Evolutionary conservation across 371 early-diverging fungal species (phyloP).

Genomic region (Cokeromyces recurvatus): DNA sequence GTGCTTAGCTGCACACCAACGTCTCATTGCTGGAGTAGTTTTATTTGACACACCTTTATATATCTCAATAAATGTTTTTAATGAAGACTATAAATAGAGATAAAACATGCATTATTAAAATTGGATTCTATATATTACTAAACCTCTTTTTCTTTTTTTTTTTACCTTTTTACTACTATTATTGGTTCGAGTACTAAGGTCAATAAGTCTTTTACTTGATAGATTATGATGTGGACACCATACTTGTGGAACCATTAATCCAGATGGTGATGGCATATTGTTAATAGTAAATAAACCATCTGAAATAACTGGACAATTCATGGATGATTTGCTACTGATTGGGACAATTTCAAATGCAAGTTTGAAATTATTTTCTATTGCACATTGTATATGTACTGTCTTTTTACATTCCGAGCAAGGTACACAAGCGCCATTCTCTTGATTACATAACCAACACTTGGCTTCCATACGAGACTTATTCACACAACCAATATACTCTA

Average conservation of each 20-base stretch:
- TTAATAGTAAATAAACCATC: slow-evolving; percentile 28
- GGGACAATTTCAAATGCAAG: slow-evolving; percentile 42
- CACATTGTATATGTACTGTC: slow-evolving; percentile 44
- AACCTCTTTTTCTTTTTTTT: neutral
- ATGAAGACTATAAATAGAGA: slow-evolving; percentile 29
- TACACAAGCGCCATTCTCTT: slow-evolving; percentile 37
- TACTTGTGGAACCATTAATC: slow-evolving; percentile 49
- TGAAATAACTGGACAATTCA: slow-evolving; percentile 16
- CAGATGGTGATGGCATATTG: slow-evolving; percentile 15
- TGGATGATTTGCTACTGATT: neutral
- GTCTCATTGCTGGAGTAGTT: slow-evolving; percentile 38
- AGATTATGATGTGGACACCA: slow-evolving; percentile 47
- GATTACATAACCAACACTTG: slow-evolving; percentile 45
- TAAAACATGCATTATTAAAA: neutral
- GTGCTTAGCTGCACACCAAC: slow-evolving; percentile 4
- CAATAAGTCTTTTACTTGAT: slow-evolving; percentile 10
- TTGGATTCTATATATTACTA: neutral
- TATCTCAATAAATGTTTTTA: slow-evolving; percentile 18
- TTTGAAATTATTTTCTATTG: slow-evolving; percentile 37
- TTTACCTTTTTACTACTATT: slow-evolving; percentile 21
- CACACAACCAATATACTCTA: slow-evolving; percentile 70
- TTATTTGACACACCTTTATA: slow-evolving; percentile 27
- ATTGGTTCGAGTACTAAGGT: slow-evolving; percentile 12
- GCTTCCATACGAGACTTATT: slow-evolving; percentile 61
- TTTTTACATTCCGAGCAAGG: slow-evolving; percentile 36